phyloP scores from a whole-genome alignment of 306 rosid genomes.

The cucumber (Cucumis sativus) region DNA sequence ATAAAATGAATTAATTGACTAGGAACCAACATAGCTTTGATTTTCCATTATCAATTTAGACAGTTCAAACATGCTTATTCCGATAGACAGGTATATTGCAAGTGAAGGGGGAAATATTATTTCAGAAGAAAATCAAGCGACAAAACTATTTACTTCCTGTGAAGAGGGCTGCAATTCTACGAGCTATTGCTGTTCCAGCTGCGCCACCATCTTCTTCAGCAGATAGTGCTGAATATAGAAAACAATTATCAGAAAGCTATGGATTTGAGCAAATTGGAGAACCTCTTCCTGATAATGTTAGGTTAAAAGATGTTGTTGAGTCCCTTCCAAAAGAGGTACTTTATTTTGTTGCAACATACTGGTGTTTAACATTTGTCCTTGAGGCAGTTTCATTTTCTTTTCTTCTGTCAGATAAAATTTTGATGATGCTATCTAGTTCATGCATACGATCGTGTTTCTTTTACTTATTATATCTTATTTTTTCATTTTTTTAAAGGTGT shows the following conservation, averaged over 20 bases:
- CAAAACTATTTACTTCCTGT: slow-evolving; percentile 14
- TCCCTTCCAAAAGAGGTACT: slow-evolving; percentile 81
- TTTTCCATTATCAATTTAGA: background rate
- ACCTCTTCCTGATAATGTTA: slow-evolving; percentile 58
- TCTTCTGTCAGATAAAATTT: background rate
- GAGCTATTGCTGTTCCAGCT: slow-evolving; percentile 65
- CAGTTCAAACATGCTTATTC: slow-evolving; percentile 10
- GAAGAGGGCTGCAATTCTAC: slow-evolving; percentile 30
- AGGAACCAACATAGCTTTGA: background rate
- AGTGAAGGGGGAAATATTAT: slow-evolving; percentile 24
- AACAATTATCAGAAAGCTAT: slow-evolving; percentile 58
- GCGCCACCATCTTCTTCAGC: slow-evolving; percentile 29
- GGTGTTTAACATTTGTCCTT: background rate
- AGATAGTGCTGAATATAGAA: slow-evolving; percentile 46
- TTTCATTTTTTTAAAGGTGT: slow-evolving; percentile 36
- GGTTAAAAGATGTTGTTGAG: slow-evolving; percentile 54
- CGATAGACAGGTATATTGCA: slow-evolving; percentile 31
- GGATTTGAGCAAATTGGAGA: slow-evolving; percentile 79
- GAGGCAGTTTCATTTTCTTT: background rate
- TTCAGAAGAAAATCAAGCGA: slow-evolving; percentile 26
- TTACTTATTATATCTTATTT: slow-evolving; percentile 2
- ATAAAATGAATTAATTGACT: background rate
- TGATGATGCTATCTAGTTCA: background rate
- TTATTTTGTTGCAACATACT: background rate
- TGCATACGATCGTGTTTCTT: background rate